These are phyloP conservation scores for Cubamyces lactineus DNA, from an alignment of 768 basidiomycete species.

Conservation along the genomic window DNA sequence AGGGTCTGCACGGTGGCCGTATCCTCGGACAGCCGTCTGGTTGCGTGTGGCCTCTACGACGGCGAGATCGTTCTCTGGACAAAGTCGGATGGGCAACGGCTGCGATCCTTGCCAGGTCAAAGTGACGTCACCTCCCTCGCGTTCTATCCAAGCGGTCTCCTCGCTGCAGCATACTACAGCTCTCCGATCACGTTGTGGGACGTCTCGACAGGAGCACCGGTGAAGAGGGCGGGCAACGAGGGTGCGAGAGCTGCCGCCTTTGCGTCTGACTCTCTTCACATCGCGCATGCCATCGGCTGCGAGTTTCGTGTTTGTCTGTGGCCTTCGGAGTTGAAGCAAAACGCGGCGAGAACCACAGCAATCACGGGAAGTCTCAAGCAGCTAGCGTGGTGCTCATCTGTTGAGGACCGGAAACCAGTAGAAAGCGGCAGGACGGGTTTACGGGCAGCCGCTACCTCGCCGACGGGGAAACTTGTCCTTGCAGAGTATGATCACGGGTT, in stretches of 20 bases:
- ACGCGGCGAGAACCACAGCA: not conserved
- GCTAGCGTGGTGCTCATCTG: not conserved
- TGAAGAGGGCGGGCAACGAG: not conserved
- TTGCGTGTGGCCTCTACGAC: not conserved
- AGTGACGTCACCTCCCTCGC: not conserved
- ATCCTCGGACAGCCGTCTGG: not conserved
- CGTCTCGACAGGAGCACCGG: not conserved
- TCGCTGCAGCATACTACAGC: not conserved
- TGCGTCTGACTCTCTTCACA: not conserved
- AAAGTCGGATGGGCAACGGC: not conserved
- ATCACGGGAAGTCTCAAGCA: not conserved
- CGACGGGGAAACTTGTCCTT: not conserved
- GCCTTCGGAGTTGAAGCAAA: not conserved
- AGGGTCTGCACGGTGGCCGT: not conserved
- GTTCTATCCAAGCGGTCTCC: not conserved
- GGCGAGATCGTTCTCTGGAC: not conserved
- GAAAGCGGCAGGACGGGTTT: not conserved
- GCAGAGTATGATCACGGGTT: not conserved
- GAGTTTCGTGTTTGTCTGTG: not conserved
- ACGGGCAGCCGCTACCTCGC: not conserved
- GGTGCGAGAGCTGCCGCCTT: not conserved
- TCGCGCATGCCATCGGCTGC: not conserved
- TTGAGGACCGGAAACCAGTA: not conserved
- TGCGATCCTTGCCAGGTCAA: not conserved
- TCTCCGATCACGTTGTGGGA: not conserved